Conservation (phyloP, 2,329 filamentous ascomycete species). For the Phialophora tarda region DNA sequence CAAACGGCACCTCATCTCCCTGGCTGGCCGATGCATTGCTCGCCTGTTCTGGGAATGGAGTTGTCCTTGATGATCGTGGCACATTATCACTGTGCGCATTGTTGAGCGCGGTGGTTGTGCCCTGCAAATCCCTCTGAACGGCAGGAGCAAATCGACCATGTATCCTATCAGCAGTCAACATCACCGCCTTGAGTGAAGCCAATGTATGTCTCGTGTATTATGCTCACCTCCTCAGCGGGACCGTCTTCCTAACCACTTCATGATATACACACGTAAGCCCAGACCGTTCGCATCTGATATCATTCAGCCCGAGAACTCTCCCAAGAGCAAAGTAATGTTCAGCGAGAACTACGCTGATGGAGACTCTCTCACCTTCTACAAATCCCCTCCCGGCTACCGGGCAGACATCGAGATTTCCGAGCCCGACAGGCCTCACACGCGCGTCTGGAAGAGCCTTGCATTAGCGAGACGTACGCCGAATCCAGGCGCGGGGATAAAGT, state of each 20-base stretch:
- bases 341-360: neutral
- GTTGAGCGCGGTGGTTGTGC: no score
- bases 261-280: conserved; percentile 23
- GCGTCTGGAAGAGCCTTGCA: conserved; percentile 24
- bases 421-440: conserved; percentile 31
- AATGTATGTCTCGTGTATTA: neutral
- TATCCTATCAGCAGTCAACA: neutral
- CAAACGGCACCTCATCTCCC: neutral
- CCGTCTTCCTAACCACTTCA: conserved; percentile 15
- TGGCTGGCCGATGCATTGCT: neutral
- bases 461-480: neutral
- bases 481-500: no score
- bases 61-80: no score
- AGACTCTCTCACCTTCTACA: conserved; percentile 31
- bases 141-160: neutral
- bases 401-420: conserved; percentile 30
- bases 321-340: neutral
- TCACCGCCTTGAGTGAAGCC: neutral
- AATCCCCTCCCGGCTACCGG: conserved; percentile 7
- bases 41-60: neutral
- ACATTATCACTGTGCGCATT: neutral
- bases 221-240: conserved; percentile 11
- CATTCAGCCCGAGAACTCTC: neutral
- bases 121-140: neutral
- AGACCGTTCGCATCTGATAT: conserved; percentile 18